Base-by-base conservation (phyloP, 164 flowering plant species). In the Vitis amurensis region DNA sequence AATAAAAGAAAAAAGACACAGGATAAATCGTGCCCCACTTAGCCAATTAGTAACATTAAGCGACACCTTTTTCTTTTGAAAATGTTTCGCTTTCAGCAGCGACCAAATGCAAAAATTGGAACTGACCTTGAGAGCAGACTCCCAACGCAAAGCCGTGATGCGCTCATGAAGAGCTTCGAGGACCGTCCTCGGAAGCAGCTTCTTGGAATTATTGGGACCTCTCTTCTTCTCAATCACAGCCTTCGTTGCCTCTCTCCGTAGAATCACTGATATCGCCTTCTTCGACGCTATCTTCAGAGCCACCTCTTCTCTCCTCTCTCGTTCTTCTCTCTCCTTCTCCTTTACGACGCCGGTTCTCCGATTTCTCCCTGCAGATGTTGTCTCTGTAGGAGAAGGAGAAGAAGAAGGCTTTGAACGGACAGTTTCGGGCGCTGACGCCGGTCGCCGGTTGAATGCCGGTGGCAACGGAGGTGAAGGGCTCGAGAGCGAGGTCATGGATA, bases 141-240 rank as follows among this genome's bases (percentile, higher is more conserved):
- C 94, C 97, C 97, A 94, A 1, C 97, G 91, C 79, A 91, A 76
- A 66, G 97, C 95, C 9, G 89, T 82, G 66, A 94, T 85, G 13
- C 99, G 73, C 69, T 94, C 99, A 49, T 94, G 91, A 74, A 95
- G 94, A 23, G 98, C 91, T 82, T 94, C 97, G 12, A 94, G 95
- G 10, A 94, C 93, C 59, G 99, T 92, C 69, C 78, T 78, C 0
- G 98, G 97, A 19, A 91, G 81, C 63, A 92, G 82, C 71, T 72
- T 87, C 79, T 88, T 94, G 3, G 97, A 89, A 73, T 83, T 82
- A 8, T 52, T 84, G 4, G 82, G 80, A 3, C 97, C 93, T 47
- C 75, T 67, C 74, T 92, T 89, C 85, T 87, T 95, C 84, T 95
- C 99, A 17, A 93, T 88, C 2, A 91, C 78, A 5, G 93, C 98